These are phyloP conservation scores for Yamadazyma pseudoaaseri DNA, from an alignment of 1,139 yeast genomes.

Conservation along the genomic window DNA sequence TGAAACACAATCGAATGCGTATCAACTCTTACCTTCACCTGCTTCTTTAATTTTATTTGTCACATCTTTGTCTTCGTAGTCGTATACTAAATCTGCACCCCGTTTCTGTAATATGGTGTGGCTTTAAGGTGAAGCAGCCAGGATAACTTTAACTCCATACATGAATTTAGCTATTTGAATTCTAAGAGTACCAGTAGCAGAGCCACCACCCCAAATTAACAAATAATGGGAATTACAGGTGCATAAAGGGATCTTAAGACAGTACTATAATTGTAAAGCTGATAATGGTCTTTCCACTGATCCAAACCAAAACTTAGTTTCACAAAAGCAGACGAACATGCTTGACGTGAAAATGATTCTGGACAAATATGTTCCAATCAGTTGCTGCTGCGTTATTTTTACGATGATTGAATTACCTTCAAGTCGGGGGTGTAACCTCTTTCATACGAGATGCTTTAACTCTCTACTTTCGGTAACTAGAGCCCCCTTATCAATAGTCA, in stretches of 20 bases:
- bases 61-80: conserved; percentile 57
- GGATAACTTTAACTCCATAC: conserved; percentile 52
- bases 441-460: conserved; percentile 17
- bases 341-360: conserved; percentile 12
- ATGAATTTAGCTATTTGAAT: conserved; percentile 53
- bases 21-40: conserved; percentile 42
- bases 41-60: conserved; percentile 44
- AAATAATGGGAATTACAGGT: conserved; percentile 27
- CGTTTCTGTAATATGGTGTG: conserved; percentile 37
- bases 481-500: conserved; percentile 24
- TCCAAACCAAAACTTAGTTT: conserved; percentile 6
- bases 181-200: conserved; percentile 55
- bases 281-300: conserved; percentile 1
- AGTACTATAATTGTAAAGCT: conserved; percentile 16
- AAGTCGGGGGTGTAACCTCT: conserved; percentile 35
- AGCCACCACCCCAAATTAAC: conserved; percentile 61
- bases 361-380: conserved; percentile 60
- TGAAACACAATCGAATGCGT: conserved; percentile 59
- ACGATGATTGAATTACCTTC: conserved; percentile 47
- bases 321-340: conserved; percentile 1
- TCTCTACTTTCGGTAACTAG: conserved; percentile 24
- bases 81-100: conserved; percentile 63
- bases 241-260: conserved; percentile 22
- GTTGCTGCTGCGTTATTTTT: conserved; percentile 60
- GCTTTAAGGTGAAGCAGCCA: conserved; percentile 52